Conservation (phyloP, 1,284 basidiomycete species). For the Cutaneotrichosporon dermatis region DNA sequence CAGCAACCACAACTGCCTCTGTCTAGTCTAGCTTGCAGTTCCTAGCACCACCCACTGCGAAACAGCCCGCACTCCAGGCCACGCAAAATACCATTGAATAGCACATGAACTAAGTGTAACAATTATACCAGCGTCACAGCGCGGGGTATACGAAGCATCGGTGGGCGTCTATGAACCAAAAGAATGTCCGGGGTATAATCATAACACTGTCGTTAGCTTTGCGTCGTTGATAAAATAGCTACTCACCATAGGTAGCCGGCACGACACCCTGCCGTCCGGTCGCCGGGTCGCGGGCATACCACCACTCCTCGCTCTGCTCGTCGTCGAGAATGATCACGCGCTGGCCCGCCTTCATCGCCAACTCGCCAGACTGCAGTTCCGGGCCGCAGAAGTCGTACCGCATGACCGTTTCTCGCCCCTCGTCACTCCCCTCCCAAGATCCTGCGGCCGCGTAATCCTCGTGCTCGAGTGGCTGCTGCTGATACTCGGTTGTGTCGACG, state of each 20-base stretch:
- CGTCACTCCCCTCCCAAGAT: conserved; percentile 49
- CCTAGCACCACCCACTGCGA: no score
- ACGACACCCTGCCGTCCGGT: conserved; percentile 80
- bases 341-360: conserved; percentile 43
- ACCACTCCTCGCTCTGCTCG: conserved; percentile 63
- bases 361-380: conserved; percentile 41
- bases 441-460: conserved; percentile 40
- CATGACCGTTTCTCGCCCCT: conserved; percentile 45
- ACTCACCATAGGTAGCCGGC: conserved; percentile 67
- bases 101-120: conserved; percentile 3
- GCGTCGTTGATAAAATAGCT: no score
- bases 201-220: conserved; percentile 1
- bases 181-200: conserved; percentile 1
- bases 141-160: neutral
- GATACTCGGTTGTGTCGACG: conserved; percentile 3
- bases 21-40: no score
- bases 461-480: conserved; percentile 9
- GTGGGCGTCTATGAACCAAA: conserved; percentile 3
- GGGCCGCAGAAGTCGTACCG: conserved; percentile 42
- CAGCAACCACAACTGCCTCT: no score
- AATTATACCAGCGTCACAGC: neutral
- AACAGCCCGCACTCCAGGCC: neutral
- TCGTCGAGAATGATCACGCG: conserved; percentile 40
- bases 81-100: neutral
- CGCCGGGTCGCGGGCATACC: conserved; percentile 75